phyloP scores from a whole-genome alignment of 1,284 basidiomycete species.

The Trametes polyzona region DNA sequence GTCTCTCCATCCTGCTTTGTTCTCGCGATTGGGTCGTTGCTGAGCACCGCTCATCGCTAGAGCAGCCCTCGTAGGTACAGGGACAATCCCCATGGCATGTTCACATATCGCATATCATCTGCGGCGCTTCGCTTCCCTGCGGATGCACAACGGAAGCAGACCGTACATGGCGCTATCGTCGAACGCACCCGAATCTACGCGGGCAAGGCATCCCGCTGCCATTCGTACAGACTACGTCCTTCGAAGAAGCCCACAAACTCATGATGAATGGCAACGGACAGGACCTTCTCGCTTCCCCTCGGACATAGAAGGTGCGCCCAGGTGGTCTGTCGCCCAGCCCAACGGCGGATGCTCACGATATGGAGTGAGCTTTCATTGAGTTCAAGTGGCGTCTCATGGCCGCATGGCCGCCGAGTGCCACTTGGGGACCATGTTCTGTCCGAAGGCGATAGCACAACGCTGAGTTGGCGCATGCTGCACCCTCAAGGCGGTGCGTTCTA shows the following conservation, averaged over 20 bases:
- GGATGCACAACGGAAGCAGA: no score
- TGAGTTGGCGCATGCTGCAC: background rate
- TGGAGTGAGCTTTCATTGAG: background rate
- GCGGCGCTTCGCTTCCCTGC: no score
- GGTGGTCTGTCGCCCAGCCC: background rate
- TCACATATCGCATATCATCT: no score
- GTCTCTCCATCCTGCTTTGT: no score
- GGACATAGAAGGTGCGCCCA: conserved; percentile 1
- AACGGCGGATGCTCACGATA: background rate
- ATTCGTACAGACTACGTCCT: background rate
- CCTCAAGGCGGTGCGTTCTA: conserved; percentile 6
- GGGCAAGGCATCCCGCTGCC: background rate
- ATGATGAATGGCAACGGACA: background rate
- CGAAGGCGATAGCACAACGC: background rate
- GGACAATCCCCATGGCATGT: no score
- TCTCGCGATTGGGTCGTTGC: no score
- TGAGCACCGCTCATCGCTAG: no score
- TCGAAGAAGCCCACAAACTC: background rate
- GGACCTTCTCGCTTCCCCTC: background rate
- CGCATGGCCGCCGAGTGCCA: conserved; percentile 13
- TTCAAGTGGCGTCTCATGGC: conserved; percentile 10
- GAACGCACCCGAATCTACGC: background rate
- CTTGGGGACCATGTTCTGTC: background rate
- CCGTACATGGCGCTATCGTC: background rate
- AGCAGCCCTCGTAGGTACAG: no score